phyloP scores from a whole-genome alignment of 345 rosid genomes.

The Tarenaya hassleriana region DNA sequence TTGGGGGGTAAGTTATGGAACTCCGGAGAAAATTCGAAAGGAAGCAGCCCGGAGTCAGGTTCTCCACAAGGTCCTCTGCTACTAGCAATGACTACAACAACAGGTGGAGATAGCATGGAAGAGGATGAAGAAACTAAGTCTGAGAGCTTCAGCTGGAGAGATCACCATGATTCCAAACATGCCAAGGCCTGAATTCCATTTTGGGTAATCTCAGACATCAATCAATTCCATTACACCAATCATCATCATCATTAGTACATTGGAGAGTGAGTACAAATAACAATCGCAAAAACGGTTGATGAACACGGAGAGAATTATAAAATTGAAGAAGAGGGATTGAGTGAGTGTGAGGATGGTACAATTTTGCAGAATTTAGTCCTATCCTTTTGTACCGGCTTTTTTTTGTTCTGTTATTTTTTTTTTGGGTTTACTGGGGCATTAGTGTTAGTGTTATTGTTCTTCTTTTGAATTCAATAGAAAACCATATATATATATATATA shows the following conservation, averaged over 20 bases:
- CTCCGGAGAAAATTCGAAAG: slow-evolving; percentile 47
- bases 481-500: no score
- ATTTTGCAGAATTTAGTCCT: slow-evolving; percentile 54
- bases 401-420: not conserved
- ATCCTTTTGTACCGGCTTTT: slow-evolving; percentile 24
- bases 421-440: not conserved
- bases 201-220: not conserved
- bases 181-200: slow-evolving; percentile 30
- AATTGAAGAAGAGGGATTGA: slow-evolving; percentile 11
- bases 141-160: slow-evolving; percentile 61
- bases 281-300: no score
- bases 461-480: no score
- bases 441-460: no score
- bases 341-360: slow-evolving; percentile 24
- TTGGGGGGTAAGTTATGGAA: slow-evolving; percentile 55
- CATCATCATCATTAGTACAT: slow-evolving; percentile 24
- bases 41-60: slow-evolving; percentile 46
- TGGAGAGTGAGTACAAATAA: slow-evolving; percentile 36
- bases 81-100: slow-evolving; percentile 38
- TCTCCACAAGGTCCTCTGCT: slow-evolving; percentile 90
- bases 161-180: slow-evolving; percentile 36
- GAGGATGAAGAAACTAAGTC: slow-evolving; percentile 78
- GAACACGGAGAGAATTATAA: slow-evolving; percentile 31
- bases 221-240: no score
- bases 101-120: slow-evolving; percentile 64